Evolutionary conservation across 164 flowering plant genomes (phyloP).

Genomic region (Dillenia suffruticosa): DNA sequence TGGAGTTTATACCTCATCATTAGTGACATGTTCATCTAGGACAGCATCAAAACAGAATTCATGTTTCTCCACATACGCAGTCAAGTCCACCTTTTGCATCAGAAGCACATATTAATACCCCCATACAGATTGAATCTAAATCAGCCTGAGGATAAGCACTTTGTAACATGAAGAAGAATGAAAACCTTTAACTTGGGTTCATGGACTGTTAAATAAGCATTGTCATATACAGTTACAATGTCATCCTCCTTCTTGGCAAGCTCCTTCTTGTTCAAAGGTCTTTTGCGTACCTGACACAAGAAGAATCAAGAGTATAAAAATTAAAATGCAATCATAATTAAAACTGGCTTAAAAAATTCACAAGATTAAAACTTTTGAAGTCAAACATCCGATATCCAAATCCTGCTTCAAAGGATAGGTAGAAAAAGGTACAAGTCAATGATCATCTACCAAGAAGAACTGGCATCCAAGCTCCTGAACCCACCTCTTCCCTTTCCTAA

Average conservation of each 20-base stretch:
- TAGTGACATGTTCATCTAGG: slow-evolving; percentile 73
- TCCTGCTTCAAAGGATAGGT: too few species aligned
- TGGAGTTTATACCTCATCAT: slow-evolving; percentile 71
- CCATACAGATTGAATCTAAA: slow-evolving; percentile 1
- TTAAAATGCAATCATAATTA: too few species aligned
- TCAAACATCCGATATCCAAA: too few species aligned
- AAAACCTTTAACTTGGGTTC: slow-evolving; percentile 92
- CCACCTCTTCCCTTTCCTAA: too few species aligned
- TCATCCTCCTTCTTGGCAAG: slow-evolving; percentile 87
- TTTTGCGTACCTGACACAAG: slow-evolving; percentile 75
- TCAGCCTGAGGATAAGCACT: background rate
- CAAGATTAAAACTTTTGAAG: too few species aligned
- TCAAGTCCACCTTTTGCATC: slow-evolving; percentile 77
- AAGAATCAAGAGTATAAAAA: too few species aligned
- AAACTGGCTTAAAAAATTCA: too few species aligned
- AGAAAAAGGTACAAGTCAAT: too few species aligned
- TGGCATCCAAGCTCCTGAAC: too few species aligned
- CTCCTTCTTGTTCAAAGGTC: slow-evolving; percentile 95
- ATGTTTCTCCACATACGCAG: slow-evolving; percentile 97
- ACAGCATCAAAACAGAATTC: slow-evolving; percentile 99
- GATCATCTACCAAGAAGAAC: too few species aligned
- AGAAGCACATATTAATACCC: slow-evolving; percentile 21
- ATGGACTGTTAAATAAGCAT: slow-evolving; percentile 70
- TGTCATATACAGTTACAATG: slow-evolving; percentile 65
- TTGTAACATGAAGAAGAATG: background rate